Base-by-base conservation (phyloP, 2,329 filamentous ascomycete species). In the Monosporascus sp. region DNA sequence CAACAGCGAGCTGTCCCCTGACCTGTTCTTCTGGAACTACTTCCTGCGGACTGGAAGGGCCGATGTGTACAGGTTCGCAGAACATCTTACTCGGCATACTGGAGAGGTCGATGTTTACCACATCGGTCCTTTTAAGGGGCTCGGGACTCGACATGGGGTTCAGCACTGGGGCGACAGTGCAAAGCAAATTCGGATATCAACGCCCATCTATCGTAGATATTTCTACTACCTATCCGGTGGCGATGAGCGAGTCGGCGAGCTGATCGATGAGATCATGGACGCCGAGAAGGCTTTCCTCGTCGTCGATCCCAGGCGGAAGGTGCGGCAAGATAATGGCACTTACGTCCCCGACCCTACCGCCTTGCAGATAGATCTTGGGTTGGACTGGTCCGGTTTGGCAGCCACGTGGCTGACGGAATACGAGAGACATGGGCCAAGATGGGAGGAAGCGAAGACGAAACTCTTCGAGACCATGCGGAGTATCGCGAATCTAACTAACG, bases 21-120 rank as follows among this genome's bases (percentile, higher is more conserved):
- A 86, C 58, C 65, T 85, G 2, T 86, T 79, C 68, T 77, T 86
- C 59, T 86, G 83, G 83, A 76, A 75, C 4, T 80, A 82, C 53
- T 86, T 85, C 67, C 72, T 86, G 2, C 77, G 78, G 9, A 85
- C 81, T 0, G 81, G 81, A 0, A 72, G 78, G 2, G 73, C 75
- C 3, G 80, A 83, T 50, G 76, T 82, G 1, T 86, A 79, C 60
- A 74, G 78, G 0, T 76, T 85, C 47, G 81, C 82, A 0, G 82
- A 86, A 60, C 78, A 80, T 0, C 67, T 83, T 50, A 78, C 79
- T 0, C 72, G 82, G 1, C 83, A 86, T 51, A 82, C 80, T 0
- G 76, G 78, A 1, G 83, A 86, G 52, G 82, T 85, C 0, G 83
- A 86, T 55, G 77, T 81, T 0, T 86, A 86, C 58, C 83, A 86